Percentiles rank a stretch among this genome's conserved stretches.
Evolutionary conservation across 768 basidiomycete genomes (phyloP).

Genomic region (Boletus rex-veris): DNA sequence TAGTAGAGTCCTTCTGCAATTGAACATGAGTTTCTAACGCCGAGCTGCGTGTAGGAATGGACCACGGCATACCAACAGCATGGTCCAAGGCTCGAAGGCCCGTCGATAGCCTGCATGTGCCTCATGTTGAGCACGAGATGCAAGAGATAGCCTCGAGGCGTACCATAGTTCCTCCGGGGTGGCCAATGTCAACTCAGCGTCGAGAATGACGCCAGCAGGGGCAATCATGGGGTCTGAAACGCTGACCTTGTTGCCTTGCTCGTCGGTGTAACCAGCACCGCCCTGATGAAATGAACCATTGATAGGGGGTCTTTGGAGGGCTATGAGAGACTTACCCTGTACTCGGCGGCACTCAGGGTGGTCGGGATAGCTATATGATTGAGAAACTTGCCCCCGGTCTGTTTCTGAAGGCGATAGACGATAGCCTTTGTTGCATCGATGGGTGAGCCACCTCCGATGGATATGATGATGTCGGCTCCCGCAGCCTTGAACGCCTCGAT

Average conservation of each 20-base stretch:
- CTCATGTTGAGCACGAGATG: conserved; percentile 12
- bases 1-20: conserved; percentile 56
- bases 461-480: conserved; percentile 64
- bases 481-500: conserved; percentile 51
- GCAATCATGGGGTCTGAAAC: conserved; percentile 56
- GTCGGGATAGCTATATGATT: conserved; percentile 80
- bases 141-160: conserved; percentile 5
- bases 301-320: background rate
- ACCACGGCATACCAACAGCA: conserved; percentile 54
- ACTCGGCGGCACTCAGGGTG: conserved; percentile 77
- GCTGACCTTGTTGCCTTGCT: conserved; percentile 58
- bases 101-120: conserved; percentile 59
- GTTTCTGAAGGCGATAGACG: conserved; percentile 57
- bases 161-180: conserved; percentile 79
- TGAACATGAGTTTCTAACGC: background rate
- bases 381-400: conserved; percentile 48
- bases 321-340: conserved; percentile 44
- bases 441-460: conserved; percentile 79
- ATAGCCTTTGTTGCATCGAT: conserved; percentile 78
- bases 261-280: conserved; percentile 69
- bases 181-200: conserved; percentile 66
- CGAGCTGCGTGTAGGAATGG: background rate
- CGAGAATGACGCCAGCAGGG: conserved; percentile 72
- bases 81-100: conserved; percentile 80
- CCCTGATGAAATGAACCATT: conserved; percentile 35